These are phyloP conservation scores for Fusarium sororula DNA, from an alignment of 2,329 filamentous ascomycete genomes.

Conservation along the genomic window DNA sequence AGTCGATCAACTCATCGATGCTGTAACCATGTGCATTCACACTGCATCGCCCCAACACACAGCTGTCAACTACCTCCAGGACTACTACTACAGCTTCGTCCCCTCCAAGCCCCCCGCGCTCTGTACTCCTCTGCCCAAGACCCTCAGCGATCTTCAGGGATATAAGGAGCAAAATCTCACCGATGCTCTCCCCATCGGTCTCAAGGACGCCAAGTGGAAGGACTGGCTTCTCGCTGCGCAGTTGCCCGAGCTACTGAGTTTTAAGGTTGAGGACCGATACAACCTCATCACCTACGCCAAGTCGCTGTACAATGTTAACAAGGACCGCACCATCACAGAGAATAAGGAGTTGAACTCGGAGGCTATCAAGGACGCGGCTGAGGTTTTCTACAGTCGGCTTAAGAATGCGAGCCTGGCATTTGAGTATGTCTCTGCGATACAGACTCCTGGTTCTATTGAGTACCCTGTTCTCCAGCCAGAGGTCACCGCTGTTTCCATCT, in stretches of 20 bases:
- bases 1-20: constrained; percentile 23
- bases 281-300: constrained; percentile 28
- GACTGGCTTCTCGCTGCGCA: constrained; percentile 26
- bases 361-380: constrained; percentile 2
- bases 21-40: constrained; percentile 33
- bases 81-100: constrained; percentile 34
- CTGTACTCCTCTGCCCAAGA: constrained; percentile 3
- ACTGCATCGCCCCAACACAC: constrained; percentile 27
- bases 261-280: constrained; percentile 22
- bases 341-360: neutral
- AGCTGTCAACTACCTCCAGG: constrained; percentile 28
- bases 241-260: constrained; percentile 19
- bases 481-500: constrained; percentile 18
- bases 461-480: constrained; percentile 22
- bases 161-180: constrained; percentile 26
- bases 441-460: constrained; percentile 13
- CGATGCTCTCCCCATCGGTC: constrained; percentile 20
- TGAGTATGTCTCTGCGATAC: neutral
- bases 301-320: constrained; percentile 21
- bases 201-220: constrained; percentile 22
- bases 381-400: neutral
- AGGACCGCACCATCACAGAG: neutral
- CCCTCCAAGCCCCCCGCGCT: constrained; percentile 26
- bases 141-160: neutral
- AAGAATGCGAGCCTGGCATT: neutral